Conservation (phyloP, 2,329 filamentous ascomycete species). For the Phaeosphaeria sp. region DNA sequence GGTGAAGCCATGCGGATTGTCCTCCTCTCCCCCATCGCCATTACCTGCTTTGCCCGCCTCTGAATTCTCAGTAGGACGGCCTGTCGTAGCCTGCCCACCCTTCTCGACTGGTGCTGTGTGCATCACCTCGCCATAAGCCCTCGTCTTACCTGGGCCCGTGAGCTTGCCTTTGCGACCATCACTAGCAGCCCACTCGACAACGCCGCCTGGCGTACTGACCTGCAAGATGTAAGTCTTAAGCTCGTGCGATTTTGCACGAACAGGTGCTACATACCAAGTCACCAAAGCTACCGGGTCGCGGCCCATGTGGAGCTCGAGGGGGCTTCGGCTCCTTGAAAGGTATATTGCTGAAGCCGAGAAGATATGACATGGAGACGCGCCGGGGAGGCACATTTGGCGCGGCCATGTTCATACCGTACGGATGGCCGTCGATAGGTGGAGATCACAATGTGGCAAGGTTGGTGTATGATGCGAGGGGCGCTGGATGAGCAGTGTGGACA, state of each 20-base stretch:
- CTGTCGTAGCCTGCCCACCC: slow-evolving; percentile 3
- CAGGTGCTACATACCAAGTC: slow-evolving; percentile 16
- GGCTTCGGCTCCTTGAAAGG: slow-evolving; percentile 34
- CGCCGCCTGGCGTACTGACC: slow-evolving; percentile 29
- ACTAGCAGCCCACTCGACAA: slow-evolving; percentile 42
- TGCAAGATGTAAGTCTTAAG: slow-evolving; percentile 10
- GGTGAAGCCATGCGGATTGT: slow-evolving; percentile 33
- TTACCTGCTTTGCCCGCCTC: background rate
- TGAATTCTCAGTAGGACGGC: background rate
- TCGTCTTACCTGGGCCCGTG: slow-evolving; percentile 18
- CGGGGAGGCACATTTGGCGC: slow-evolving; percentile 13
- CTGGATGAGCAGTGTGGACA: background rate
- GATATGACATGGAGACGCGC: slow-evolving; percentile 34
- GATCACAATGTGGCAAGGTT: background rate
- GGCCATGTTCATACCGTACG: slow-evolving; percentile 14
- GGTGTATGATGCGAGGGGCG: background rate
- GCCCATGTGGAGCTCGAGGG: slow-evolving; percentile 11
- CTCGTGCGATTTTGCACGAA: accelerated
- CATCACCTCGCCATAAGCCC: background rate
- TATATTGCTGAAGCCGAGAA: slow-evolving; percentile 38
- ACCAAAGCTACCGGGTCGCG: slow-evolving; percentile 12
- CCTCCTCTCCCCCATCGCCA: background rate
- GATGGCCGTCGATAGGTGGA: background rate
- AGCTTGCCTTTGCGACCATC: slow-evolving; percentile 40
- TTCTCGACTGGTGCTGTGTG: slow-evolving; percentile 13